Evolutionary conservation across 345 rosid genomes (phyloP).

Genomic region (rapeseed (Brassica napus)): Da-Ae NC_063434.1:2851501-2852000

Average conservation of each 20-base stretch:
- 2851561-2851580: too few relatives aligned
- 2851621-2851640: too few relatives aligned
- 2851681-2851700: not conserved
- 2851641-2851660: not conserved
- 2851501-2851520: too few relatives aligned
- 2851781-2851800: slow-evolving; percentile 3
- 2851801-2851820: slow-evolving; percentile 2
- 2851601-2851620: not conserved
- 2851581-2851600: not conserved
- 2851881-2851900: slow-evolving; percentile 8
- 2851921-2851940: not conserved
- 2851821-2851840: slow-evolving; percentile 9
- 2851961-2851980: too few relatives aligned
- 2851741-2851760: not conserved
- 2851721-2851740: not conserved
- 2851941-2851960: too few relatives aligned
- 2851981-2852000: not conserved
- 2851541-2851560: too few relatives aligned
- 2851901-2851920: not conserved
- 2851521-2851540: too few relatives aligned
- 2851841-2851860: not conserved
- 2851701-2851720: not conserved
- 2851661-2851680: not conserved
- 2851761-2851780: not conserved
- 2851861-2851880: slow-evolving; percentile 1